These are phyloP conservation scores for Aspergillus melleus DNA, from an alignment of 2,329 filamentous ascomycete species.

Conservation along the genomic window DNA sequence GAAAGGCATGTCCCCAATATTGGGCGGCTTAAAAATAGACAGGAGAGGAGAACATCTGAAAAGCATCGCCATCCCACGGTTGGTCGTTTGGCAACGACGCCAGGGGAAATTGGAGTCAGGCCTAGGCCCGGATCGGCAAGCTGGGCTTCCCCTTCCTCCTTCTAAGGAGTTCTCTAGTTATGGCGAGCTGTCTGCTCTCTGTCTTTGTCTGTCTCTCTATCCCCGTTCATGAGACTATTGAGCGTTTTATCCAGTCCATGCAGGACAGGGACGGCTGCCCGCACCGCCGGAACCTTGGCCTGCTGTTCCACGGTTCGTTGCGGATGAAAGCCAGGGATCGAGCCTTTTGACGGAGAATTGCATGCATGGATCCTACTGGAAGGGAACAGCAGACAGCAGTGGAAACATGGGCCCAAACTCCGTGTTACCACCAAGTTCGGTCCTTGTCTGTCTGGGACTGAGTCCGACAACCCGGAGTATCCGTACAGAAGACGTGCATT, in stretches of 20 bases:
- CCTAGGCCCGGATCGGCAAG: conserved; percentile 9
- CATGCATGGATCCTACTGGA: not conserved
- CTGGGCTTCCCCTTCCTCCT: not conserved
- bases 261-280: conserved; percentile 4
- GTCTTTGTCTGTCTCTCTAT: not conserved
- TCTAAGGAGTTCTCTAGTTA: too few relatives aligned
- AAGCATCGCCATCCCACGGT: not conserved
- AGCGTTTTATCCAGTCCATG: not conserved
- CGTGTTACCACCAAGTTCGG: too few relatives aligned
- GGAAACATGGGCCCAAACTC: not conserved
- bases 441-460: too few relatives aligned
- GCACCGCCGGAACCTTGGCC: conserved; percentile 6
- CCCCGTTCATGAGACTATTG: not conserved
- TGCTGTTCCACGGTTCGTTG: conserved; percentile 4
- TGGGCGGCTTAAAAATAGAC: not conserved
- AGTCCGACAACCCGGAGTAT: too few relatives aligned
- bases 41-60: not conserved
- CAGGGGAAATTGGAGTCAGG: conserved; percentile 6
- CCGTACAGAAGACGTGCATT: too few relatives aligned
- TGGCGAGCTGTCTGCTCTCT: too few relatives aligned
- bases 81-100: conserved; percentile 1
- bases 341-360: not conserved
- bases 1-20: not conserved
- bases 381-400: not conserved
- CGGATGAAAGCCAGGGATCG: conserved; percentile 7